Evolutionary conservation across 106 monocot species (phyloP).

Genomic region (Phalaenopsis equestris): DNA sequence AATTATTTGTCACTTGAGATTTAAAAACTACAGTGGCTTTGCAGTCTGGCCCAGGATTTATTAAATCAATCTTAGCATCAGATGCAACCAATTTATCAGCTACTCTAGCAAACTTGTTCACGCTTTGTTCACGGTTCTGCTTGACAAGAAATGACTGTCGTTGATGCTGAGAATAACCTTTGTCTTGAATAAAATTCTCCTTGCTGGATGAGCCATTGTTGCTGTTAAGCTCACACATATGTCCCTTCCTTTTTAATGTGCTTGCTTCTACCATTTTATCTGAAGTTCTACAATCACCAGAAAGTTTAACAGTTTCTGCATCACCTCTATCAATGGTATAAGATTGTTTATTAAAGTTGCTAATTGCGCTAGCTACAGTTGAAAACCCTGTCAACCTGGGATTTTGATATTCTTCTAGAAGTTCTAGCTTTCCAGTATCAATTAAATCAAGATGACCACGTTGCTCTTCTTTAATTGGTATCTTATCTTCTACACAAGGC

Average conservation of each 20-base stretch:
- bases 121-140: slow-evolving; percentile 2
- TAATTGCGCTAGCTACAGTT: slow-evolving; percentile 14
- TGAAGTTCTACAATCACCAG: slow-evolving; percentile 4
- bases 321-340: slow-evolving; percentile 2
- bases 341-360: slow-evolving; percentile 1
- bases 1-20: slow-evolving; percentile 12
- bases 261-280: slow-evolving; percentile 10
- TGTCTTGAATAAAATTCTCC: slow-evolving; percentile 20
- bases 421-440: background rate
- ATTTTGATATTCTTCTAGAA: slow-evolving; percentile 20
- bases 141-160: slow-evolving; percentile 17
- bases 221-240: slow-evolving; percentile 13
- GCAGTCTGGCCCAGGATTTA: background rate
- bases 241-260: slow-evolving; percentile 23
- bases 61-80: slow-evolving; percentile 15
- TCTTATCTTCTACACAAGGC: slow-evolving; percentile 25
- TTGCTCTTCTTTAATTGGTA: background rate
- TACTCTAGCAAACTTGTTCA: slow-evolving; percentile 5
- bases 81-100: slow-evolving; percentile 10
- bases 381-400: slow-evolving; percentile 9
- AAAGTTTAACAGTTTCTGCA: background rate
- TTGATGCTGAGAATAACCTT: slow-evolving; percentile 14
- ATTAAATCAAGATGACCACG: slow-evolving; percentile 1
- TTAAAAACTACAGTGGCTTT: slow-evolving; percentile 10
- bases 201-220: slow-evolving; percentile 14